A percentile compares a stretch with the other conserved stretches of the same genome.
phyloP scores from a whole-genome alignment of 1,284 basidiomycete genomes.

The Malassezia equina region DNA sequence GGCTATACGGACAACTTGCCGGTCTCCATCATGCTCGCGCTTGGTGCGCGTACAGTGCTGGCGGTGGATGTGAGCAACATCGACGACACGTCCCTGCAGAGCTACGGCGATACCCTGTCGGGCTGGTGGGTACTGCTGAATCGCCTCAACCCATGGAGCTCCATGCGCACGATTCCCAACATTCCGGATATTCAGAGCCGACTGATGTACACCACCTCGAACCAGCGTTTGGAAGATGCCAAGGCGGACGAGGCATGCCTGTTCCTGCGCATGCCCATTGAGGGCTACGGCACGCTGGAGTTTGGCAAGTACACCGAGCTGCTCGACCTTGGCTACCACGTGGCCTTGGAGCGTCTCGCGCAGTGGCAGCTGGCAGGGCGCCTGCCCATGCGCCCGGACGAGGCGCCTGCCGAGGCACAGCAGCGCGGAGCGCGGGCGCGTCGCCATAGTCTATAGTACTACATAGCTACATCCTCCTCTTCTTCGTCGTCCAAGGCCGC shows the following conservation, averaged over 20 bases:
- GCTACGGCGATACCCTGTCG: conserved; percentile 88
- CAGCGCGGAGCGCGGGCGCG: conserved; percentile 7
- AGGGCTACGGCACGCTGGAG: conserved; percentile 41
- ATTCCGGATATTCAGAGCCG: conserved; percentile 95
- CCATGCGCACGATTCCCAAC: conserved; percentile 67
- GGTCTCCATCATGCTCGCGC: conserved; percentile 80
- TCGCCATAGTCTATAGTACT: conserved; percentile 18
- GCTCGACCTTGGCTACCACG: conserved; percentile 67
- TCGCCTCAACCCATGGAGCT: conserved; percentile 59
- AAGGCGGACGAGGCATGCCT: conserved; percentile 77
- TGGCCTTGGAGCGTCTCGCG: conserved; percentile 63
- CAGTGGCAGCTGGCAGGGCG: conserved; percentile 72
- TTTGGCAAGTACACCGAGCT: conserved; percentile 55
- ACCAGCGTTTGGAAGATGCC: conserved; percentile 85
- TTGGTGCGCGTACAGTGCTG: conserved; percentile 85
- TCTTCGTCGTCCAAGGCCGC: conserved; percentile 31
- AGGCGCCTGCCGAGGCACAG: conserved; percentile 27
- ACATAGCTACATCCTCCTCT: conserved; percentile 40
- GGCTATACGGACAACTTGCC: conserved; percentile 47
- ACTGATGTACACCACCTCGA: conserved; percentile 90
- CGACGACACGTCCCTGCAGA: conserved; percentile 87
- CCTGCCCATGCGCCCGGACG: conserved; percentile 61
- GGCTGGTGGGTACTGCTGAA: conserved; percentile 95
- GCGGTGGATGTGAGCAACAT: conserved; percentile 89
- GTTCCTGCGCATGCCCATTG: conserved; percentile 88